A percentile compares a stretch with the other conserved stretches of the same genome.
Conservation (phyloP, 306 rosid species). For the Fagus crenata region DNA sequence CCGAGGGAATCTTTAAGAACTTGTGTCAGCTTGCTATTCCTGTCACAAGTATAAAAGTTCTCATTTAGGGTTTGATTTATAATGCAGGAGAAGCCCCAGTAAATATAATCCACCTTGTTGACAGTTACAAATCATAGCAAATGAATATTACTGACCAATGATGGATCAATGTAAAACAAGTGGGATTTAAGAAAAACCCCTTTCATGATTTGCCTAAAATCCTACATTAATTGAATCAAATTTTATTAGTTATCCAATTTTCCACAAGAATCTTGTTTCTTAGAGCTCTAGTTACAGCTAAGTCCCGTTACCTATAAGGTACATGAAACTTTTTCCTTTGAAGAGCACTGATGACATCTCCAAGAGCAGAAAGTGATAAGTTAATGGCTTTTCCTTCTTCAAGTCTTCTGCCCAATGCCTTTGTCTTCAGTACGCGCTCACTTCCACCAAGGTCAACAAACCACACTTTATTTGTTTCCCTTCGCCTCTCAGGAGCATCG, state of each 20-base stretch:
- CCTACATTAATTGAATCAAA: not conserved
- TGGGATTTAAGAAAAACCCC: not conserved
- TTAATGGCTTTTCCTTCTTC: constrained; percentile 51
- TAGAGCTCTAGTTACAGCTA: not conserved
- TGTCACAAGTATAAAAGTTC: constrained; percentile 19
- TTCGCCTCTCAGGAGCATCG: constrained; percentile 36
- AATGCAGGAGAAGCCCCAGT: constrained; percentile 3
- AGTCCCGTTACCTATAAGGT: constrained; percentile 37
- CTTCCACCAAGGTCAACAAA: constrained; percentile 47
- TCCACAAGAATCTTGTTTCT: not conserved
- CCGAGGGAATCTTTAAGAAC: constrained; percentile 48
- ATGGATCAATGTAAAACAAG: not conserved
- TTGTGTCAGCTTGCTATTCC: constrained; percentile 52
- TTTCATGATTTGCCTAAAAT: not conserved
- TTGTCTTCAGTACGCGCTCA: constrained; percentile 43
- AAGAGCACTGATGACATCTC: constrained; percentile 46
- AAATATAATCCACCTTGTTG: not conserved
- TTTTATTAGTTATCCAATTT: not conserved
- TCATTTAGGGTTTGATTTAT: not conserved
- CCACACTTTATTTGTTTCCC: constrained; percentile 44
- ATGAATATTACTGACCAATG: not conserved
- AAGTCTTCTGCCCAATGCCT: constrained; percentile 42
- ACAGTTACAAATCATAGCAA: not conserved
- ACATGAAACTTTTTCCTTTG: constrained; percentile 34
- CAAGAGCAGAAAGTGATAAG: constrained; percentile 47